These are phyloP conservation scores for Wickerhamomyces bisporus DNA, from an alignment of 805 yeast genomes.

Conservation along the genomic window DNA sequence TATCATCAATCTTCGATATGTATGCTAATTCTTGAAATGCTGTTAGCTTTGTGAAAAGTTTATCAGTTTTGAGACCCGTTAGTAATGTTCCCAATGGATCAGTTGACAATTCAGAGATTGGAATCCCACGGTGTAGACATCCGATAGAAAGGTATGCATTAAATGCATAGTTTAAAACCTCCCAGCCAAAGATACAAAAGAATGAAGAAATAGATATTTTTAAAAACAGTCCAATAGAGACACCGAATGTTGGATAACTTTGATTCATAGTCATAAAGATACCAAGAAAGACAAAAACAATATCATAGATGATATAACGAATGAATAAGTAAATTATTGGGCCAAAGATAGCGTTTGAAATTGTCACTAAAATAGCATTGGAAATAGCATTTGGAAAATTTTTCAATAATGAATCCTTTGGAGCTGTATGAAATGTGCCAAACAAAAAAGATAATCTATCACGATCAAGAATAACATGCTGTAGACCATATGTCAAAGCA, in stretches of 20 bases:
- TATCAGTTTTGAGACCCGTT: slow-evolving; percentile 53
- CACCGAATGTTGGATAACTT: slow-evolving; percentile 34
- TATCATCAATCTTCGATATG: slow-evolving; percentile 45
- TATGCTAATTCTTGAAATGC: slow-evolving; percentile 76
- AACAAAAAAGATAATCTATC: slow-evolving; percentile 45
- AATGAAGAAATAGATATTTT: slow-evolving; percentile 30
- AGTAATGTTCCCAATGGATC: slow-evolving; percentile 61
- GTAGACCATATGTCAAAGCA: slow-evolving; percentile 42
- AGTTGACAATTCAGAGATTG: slow-evolving; percentile 52
- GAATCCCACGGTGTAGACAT: slow-evolving; percentile 60
- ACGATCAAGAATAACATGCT: slow-evolving; percentile 48
- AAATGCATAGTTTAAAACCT: slow-evolving; percentile 50
- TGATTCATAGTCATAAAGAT: slow-evolving; percentile 33
- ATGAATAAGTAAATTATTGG: slow-evolving; percentile 38
- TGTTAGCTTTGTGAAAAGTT: slow-evolving; percentile 48
- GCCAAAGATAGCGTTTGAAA: slow-evolving; percentile 19
- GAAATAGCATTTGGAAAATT: slow-evolving; percentile 30
- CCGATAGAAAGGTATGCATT: slow-evolving; percentile 68
- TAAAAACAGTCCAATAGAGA: slow-evolving; percentile 28
- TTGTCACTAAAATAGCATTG: slow-evolving; percentile 32
- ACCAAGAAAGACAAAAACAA: slow-evolving; percentile 27
- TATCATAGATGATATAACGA: slow-evolving; percentile 39
- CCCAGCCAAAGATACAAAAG: slow-evolving; percentile 42
- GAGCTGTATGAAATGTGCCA: slow-evolving; percentile 33
- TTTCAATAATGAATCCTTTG: slow-evolving; percentile 27